These are phyloP conservation scores for Lachnellula subtilissima DNA, from an alignment of 2,329 filamentous ascomycete genomes.

Conservation along the genomic window DNA sequence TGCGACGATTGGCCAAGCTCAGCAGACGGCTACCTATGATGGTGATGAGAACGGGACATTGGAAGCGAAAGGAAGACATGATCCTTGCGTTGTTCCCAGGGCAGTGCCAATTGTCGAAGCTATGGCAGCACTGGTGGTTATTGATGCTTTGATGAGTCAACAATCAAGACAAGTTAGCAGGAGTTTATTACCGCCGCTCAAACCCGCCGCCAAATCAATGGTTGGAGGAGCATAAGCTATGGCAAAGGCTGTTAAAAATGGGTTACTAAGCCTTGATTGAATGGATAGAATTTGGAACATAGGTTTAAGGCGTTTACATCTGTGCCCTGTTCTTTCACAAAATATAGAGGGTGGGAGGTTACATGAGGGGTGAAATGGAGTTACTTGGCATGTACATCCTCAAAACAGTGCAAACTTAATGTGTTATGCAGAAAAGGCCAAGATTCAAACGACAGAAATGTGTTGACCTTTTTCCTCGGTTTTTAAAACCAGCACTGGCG, in stretches of 20 bases:
- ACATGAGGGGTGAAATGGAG: background rate
- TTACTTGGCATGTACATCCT: background rate
- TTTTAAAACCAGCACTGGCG: too few relatives aligned
- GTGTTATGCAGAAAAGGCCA: background rate
- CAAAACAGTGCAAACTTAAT: background rate
- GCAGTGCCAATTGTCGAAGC: slow-evolving; percentile 86
- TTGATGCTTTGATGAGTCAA: slow-evolving; percentile 83
- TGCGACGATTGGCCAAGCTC: slow-evolving; percentile 86
- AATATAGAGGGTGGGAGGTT: background rate
- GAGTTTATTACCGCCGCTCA: slow-evolving; percentile 41
- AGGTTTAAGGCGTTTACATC: background rate
- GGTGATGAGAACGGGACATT: slow-evolving; percentile 66
- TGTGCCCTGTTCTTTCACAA: background rate
- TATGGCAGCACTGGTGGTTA: slow-evolving; percentile 83
- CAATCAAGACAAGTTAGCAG: slow-evolving; percentile 52
- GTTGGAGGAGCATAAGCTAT: slow-evolving; percentile 17
- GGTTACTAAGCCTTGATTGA: slow-evolving; percentile 9
- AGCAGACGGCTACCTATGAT: slow-evolving; percentile 77
- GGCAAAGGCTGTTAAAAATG: slow-evolving; percentile 10
- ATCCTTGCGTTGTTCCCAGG: slow-evolving; percentile 79
- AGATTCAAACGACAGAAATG: too few relatives aligned
- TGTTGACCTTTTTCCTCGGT: too few relatives aligned
- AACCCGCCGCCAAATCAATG: slow-evolving; percentile 18
- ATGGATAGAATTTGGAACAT: slow-evolving; percentile 2
- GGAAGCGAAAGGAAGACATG: slow-evolving; percentile 89